Evolutionary conservation across 371 early-diverging fungal genomes (phyloP), one percentile per base, ranked within the genome.

Genomic region (Sporodiniella umbellata): DNA sequence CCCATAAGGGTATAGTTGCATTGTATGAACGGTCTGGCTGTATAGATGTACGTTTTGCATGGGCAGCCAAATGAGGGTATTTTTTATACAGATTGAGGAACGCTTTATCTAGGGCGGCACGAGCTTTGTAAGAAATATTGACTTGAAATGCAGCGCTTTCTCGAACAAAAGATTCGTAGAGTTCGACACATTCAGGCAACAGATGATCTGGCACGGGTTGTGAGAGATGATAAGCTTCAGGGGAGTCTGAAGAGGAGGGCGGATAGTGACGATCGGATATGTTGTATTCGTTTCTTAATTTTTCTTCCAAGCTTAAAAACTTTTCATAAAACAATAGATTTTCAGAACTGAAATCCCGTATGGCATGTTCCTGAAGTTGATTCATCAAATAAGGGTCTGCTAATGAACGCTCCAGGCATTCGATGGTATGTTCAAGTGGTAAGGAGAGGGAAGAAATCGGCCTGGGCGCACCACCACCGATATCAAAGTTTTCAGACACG

Each of bases 301-400:
- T 55, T 17, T 63, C 59, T 22, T 58, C 56, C 0, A 75, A 38
- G 3, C 53, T 45, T 7, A 60, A 30, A 31, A 71, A 71, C 4
- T 50, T 50, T 48, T 75, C 63, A 39, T 67, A 71, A 24, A 71
- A 71, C 10, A 71, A 37, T 0, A 67, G 42, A 40, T 71, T 71
- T 53, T 75, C 75, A 8, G 62, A 58, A 46, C 70, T 69, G 35
- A 75, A 75, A 46, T 75, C 75, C 30, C 66, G 53, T 19, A 75
- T 62, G 10, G 75, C 67, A 23, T 66, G 28, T 8, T 63, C 53
- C 37, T 54, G 53, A n/a, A 75, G 33, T 14, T 54, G 42, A 3
- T 42, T 24, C 38, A 65, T 24, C 19, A 64, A 33, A 2, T 61
- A 52, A 2, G 60, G 64, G 22, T 64, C 45, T 0, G 26, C 12